Conservation (phyloP, 2,329 filamentous ascomycete species). For the Xylaria sp. region DNA sequence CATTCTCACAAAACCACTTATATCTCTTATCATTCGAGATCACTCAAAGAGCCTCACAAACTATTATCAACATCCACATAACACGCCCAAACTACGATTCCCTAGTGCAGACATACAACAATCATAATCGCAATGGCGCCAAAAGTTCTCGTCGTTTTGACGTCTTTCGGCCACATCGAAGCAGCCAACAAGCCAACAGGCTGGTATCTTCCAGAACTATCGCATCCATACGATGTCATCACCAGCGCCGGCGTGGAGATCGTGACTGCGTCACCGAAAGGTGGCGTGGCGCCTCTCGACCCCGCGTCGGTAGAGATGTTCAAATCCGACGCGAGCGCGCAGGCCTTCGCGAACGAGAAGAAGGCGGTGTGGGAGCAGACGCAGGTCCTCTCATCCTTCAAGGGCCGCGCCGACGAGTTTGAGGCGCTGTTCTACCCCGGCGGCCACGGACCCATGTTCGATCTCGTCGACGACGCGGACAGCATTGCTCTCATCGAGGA, state of each 20-base stretch:
- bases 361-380: conserved; percentile 69
- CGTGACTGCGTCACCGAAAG: conserved; percentile 65
- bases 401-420: conserved; percentile 62
- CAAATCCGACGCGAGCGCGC: conserved; percentile 57
- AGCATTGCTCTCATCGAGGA: conserved; percentile 66
- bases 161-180: conserved; percentile 61
- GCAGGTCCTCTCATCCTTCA: conserved; percentile 59
- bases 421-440: conserved; percentile 66
- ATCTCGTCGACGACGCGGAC: conserved; percentile 62
- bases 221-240: conserved; percentile 68
- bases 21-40: too few relatives aligned
- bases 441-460: conserved; percentile 70
- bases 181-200: conserved; percentile 63
- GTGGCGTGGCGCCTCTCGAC: conserved; percentile 67
- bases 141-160: conserved; percentile 74
- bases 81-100: background rate
- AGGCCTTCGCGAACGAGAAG: conserved; percentile 62
- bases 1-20: too few relatives aligned
- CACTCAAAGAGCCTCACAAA: too few relatives aligned
- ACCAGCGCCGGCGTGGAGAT: conserved; percentile 56
- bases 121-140: conserved; percentile 57
- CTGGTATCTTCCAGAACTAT: conserved; percentile 73
- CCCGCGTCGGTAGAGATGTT: conserved; percentile 60
- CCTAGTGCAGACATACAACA: background rate
- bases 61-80: background rate